A percentile compares a stretch with the other conserved stretches of the same genome.
Conservation (phyloP, 768 basidiomycete species). For the Mycena latifolia region DNA sequence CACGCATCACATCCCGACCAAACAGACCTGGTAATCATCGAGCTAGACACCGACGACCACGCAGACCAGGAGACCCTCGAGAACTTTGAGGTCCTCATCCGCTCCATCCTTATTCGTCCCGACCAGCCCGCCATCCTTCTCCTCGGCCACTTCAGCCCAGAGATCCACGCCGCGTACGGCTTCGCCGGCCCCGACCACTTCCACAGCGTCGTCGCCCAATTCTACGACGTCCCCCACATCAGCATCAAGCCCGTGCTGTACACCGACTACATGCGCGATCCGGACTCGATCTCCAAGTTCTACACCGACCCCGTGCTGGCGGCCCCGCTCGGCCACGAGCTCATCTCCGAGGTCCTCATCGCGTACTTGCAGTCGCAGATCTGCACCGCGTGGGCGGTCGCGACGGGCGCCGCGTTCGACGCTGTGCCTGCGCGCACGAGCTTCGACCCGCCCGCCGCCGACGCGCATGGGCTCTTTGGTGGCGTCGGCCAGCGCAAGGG, state of each 20-base stretch:
- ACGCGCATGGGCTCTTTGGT: conserved; percentile 81
- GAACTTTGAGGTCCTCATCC: conserved; percentile 92
- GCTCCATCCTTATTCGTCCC: conserved; percentile 90
- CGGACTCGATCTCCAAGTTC: conserved; percentile 74
- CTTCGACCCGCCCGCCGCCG: conserved; percentile 48
- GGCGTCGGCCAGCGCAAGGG: conserved; percentile 89
- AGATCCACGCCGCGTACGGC: conserved; percentile 81
- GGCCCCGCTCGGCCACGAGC: conserved; percentile 81
- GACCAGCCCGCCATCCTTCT: conserved; percentile 94
- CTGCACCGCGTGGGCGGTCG: conserved; percentile 86
- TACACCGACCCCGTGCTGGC: conserved; percentile 89
- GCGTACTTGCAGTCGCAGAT: conserved; percentile 93
- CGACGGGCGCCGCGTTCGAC: conserved; percentile 75
- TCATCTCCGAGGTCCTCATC: conserved; percentile 92
- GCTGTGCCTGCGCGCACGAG: conserved; percentile 59
- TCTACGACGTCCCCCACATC: conserved; percentile 97
- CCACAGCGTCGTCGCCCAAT: conserved; percentile 93
- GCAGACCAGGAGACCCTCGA: conserved; percentile 81
- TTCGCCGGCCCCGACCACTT: conserved; percentile 92
- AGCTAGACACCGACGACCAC: conserved; percentile 90
- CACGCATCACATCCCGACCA: conserved; percentile 91
- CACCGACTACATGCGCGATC: conserved; percentile 83
- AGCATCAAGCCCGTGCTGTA: conserved; percentile 88
- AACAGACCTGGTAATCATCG: conserved; percentile 94
- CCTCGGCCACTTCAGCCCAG: conserved; percentile 95